Base-by-base conservation (phyloP, 768 basidiomycete genomes). In the Leucogyrophana mollusca region DNA sequence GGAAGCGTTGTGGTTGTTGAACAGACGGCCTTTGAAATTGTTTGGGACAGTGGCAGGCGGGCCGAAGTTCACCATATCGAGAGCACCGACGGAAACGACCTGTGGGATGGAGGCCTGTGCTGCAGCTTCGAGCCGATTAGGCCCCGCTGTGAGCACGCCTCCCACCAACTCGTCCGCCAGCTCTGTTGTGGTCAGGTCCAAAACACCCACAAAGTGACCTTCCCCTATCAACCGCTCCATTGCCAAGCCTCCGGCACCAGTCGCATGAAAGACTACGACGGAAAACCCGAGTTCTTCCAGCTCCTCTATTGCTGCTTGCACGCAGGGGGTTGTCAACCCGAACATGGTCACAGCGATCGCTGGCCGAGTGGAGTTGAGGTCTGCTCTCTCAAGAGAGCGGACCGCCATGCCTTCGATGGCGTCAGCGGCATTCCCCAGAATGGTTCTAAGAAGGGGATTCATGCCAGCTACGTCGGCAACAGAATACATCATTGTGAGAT, bases 11-110 rank as follows among this genome's bases (percentile, higher is more conserved):
- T 68, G 65, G 16, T 55, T 34, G 43, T 54, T 24, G 22, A 62
- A 50, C 3, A 40, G 46, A 24, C 56, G 51, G 4, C 30, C 46
- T 6, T 42, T 47, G 49, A 60, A 64, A 30, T 39, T 34, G 1
- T 41, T 47, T 3, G 56, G 56, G 13, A 66, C 40, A n/a, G 61
- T 66, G 37, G 56, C 38, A 2, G 35, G 37, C 4, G 65, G 54
- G 16, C 60, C 67, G 51, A 68, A 66, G 40, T 68, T 68, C 33
- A 65, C 65, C 54, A 68, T 53, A 42, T 65, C 67, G 10, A 66
- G 49, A 8, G 64, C 66, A 4, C 65, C 64, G 4, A 66, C 40
- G 0, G 62, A 68, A 22, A 64, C 54, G 3, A 67, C 62, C 32
- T 63, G 61, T 5, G 65, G 61, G 9, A 63, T 46, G 39, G 34